Conservation (phyloP, 1,139 yeast genomes). For the Suhomyces wounanorum region DNA sequence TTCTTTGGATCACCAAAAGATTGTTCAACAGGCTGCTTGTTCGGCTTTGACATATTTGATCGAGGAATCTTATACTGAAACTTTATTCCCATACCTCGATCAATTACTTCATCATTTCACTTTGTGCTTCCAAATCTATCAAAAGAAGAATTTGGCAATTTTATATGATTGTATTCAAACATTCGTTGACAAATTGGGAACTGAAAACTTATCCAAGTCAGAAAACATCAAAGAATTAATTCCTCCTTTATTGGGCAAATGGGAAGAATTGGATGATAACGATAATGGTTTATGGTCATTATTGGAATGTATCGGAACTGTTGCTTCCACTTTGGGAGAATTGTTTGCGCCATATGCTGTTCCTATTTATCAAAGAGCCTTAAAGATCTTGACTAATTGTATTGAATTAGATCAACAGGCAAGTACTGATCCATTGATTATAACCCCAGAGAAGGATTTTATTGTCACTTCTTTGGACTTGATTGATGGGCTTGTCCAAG, state of each 20-base stretch:
- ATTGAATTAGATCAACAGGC: slow-evolving; percentile 68
- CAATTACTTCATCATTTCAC: slow-evolving; percentile 71
- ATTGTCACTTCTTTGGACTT: slow-evolving; percentile 86
- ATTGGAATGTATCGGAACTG: slow-evolving; percentile 87
- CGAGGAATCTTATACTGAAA: slow-evolving; percentile 70
- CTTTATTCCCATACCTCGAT: slow-evolving; percentile 49
- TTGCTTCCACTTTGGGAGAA: slow-evolving; percentile 85
- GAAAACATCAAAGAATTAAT: slow-evolving; percentile 62
- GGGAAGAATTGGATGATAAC: slow-evolving; percentile 73
- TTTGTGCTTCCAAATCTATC: slow-evolving; percentile 73
- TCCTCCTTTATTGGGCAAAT: slow-evolving; percentile 79
- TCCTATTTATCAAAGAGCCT: slow-evolving; percentile 82
- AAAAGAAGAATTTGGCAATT: slow-evolving; percentile 76
- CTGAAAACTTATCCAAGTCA: slow-evolving; percentile 53
- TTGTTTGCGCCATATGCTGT: slow-evolving; percentile 87
- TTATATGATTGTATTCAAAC: slow-evolving; percentile 93
- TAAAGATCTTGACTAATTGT: slow-evolving; percentile 66
- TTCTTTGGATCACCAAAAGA: slow-evolving; percentile 80
- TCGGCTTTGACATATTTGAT: slow-evolving; percentile 82
- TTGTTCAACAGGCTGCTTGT: slow-evolving; percentile 94
- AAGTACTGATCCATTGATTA: slow-evolving; percentile 65
- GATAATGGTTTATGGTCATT: slow-evolving; percentile 90
- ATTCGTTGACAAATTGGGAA: slow-evolving; percentile 74
- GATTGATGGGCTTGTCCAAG: slow-evolving; percentile 90
- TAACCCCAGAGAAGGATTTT: slow-evolving; percentile 88